These are phyloP conservation scores for Helminthosporium solani DNA, from an alignment of 2,329 filamentous ascomycete species.

Conservation along the genomic window DNA sequence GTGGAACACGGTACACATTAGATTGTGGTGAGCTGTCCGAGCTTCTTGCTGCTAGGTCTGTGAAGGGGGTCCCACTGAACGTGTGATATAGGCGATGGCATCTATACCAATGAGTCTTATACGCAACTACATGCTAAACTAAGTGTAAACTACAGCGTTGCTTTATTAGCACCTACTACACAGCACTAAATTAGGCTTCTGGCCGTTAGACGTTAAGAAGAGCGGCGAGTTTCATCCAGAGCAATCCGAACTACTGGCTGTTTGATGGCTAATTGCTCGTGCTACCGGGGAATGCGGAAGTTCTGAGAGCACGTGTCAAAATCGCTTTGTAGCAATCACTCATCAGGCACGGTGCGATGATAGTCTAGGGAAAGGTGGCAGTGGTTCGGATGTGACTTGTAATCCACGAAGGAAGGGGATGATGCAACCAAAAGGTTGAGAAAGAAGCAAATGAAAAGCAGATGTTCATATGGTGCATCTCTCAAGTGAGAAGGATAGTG, in stretches of 20 bases:
- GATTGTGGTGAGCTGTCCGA: background rate
- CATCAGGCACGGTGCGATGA: constrained; percentile 4
- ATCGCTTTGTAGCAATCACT: constrained; percentile 2
- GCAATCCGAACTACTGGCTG: constrained; percentile 4
- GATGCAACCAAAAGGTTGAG: background rate
- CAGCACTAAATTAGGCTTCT: background rate
- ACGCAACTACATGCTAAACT: background rate
- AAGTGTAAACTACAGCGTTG: background rate
- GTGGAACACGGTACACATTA: constrained; percentile 5
- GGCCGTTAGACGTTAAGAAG: background rate
- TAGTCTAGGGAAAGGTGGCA: background rate
- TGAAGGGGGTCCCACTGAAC: background rate
- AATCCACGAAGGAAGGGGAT: background rate
- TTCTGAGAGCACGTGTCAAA: constrained; percentile 7
- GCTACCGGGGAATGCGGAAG: constrained; percentile 20
- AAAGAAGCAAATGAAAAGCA: background rate
- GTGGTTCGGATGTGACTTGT: background rate
- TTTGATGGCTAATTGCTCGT: constrained; percentile 15
- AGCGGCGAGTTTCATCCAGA: background rate
- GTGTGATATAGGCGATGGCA: background rate
- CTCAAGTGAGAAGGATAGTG: background rate
- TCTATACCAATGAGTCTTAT: background rate
- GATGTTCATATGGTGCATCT: background rate
- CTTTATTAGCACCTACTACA: no score
- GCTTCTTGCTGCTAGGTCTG: background rate